Base-by-base conservation (phyloP, 1,284 basidiomycete species). In the Sporisorium graminicola region DNA sequence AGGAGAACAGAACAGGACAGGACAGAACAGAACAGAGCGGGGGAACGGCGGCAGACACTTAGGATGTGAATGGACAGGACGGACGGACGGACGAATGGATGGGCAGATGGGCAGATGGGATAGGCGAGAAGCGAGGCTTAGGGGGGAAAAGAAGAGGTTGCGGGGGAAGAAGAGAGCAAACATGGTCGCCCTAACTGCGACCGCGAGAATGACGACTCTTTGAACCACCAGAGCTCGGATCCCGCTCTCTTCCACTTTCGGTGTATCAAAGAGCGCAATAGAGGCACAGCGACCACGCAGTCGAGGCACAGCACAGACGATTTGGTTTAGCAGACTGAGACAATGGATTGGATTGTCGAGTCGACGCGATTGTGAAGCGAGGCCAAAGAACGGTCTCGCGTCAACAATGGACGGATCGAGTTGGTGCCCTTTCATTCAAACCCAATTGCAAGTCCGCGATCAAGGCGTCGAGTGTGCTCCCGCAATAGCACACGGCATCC, bases 401-500 rank as follows among this genome's bases (percentile, higher is more conserved):
- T n/a, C n/a, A n/a, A 27, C 35, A 16, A 42, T 12, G 8, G n/a
- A n/a, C n/a, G n/a, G 52, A 18, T 20, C 6, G 31, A 47, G 31
- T 18, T 20, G 33, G 54, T 56, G 54, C 54, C 27, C 27, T 20
- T 22, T 33, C 5, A n/a, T n/a, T n/a, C n/a, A n/a, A 9, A 35
- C 8, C 7, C 26, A 18, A 20, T 47, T 57, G 43, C 16, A 33
- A 40, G 43, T 57, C 55, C 55, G 55, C 55, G 31, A 57, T 47
- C 26, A n/a, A 24, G 54, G 27, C 35, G 26, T 6, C 24, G 13
- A 9, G 20, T 20, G 7, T 20, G 42, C 12, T 35, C 35, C 13
- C 3, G 35, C 12, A 35, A 13, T 35, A 35, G 29, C 29, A 31
- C 10, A 31, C 5, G 5, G 29, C n/a, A n/a, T n/a, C n/a, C n/a